Evolutionary conservation across 1,284 basidiomycete species (phyloP).

Genomic region (Cystobasidiaceae sp.): DNA sequence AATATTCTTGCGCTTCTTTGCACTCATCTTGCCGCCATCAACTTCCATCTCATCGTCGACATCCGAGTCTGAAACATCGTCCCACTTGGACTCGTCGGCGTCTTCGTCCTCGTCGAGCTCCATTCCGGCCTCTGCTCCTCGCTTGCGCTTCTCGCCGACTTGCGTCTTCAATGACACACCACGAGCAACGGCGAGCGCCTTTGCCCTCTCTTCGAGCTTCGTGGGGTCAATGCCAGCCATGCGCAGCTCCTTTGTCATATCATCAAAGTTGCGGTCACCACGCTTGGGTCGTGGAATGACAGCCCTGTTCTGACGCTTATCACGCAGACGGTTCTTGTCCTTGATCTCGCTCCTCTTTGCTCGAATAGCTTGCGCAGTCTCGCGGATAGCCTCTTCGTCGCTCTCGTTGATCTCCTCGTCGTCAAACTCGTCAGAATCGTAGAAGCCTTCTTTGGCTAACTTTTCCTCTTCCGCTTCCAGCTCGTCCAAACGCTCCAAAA

Average conservation of each 20-base stretch:
- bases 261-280: slow-evolving; percentile 70
- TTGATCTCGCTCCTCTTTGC: slow-evolving; percentile 63
- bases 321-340: slow-evolving; percentile 67
- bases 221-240: slow-evolving; percentile 84
- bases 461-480: slow-evolving; percentile 95
- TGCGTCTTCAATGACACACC: slow-evolving; percentile 50
- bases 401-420: slow-evolving; percentile 64
- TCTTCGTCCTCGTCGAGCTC: slow-evolving; percentile 59
- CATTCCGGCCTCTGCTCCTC: slow-evolving; percentile 51
- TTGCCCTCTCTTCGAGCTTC: slow-evolving; percentile 79
- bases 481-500: slow-evolving; percentile 90
- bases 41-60: slow-evolving; percentile 51
- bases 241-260: slow-evolving; percentile 75
- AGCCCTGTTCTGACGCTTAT: slow-evolving; percentile 78
- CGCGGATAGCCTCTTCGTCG: slow-evolving; percentile 76
- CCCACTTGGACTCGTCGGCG: too few species aligned
- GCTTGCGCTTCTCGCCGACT: slow-evolving; percentile 62
- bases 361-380: slow-evolving; percentile 62
- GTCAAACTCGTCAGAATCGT: slow-evolving; percentile 72
- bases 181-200: slow-evolving; percentile 70
- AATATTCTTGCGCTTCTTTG: slow-evolving; percentile 55
- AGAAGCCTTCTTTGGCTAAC: slow-evolving; percentile 89
- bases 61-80: slow-evolving; percentile 51
- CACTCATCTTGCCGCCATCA: slow-evolving; percentile 42
- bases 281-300: slow-evolving; percentile 74